Percentiles rank a stretch among this genome's conserved stretches.
phyloP scores from a whole-genome alignment of 2,329 filamentous ascomycete species.

The Ilyonectria robusta region DNA sequence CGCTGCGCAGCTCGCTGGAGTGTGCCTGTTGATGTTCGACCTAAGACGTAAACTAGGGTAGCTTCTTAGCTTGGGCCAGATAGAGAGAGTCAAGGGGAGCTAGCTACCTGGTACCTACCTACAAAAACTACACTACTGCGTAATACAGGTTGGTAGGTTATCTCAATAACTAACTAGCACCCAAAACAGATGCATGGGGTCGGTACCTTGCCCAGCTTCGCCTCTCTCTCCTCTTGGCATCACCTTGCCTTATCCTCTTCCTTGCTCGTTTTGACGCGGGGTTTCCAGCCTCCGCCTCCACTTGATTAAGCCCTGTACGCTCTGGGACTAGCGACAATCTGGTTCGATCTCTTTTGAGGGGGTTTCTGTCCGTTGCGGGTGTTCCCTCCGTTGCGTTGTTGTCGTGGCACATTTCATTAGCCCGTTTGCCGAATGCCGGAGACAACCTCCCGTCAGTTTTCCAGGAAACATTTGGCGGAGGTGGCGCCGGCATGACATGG shows the following conservation, averaged over 20 bases:
- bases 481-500: conserved; percentile 13
- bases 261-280: conserved; percentile 17
- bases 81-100: conserved; percentile 20
- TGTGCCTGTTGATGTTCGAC: conserved; percentile 23
- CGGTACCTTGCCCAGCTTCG: conserved; percentile 5
- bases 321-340: conserved; percentile 2
- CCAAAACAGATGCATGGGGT: background rate
- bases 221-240: background rate
- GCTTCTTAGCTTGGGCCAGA: conserved; percentile 20
- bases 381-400: background rate
- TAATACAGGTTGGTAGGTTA: conserved; percentile 7
- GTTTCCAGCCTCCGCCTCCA: conserved; percentile 8
- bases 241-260: background rate
- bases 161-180: conserved; percentile 18
- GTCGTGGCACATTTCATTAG: background rate
- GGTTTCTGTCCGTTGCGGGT: background rate
- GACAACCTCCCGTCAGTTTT: background rate
- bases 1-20: background rate
- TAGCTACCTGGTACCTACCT: no score
- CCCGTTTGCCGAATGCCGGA: background rate
- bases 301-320: conserved; percentile 14
- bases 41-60: conserved; percentile 24
- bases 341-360: background rate
- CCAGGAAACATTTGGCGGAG: background rate
- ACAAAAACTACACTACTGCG: background rate